These are phyloP conservation scores for Boletus eberwhitei DNA, from an alignment of 768 basidiomycete species.

Conservation along the genomic window DNA sequence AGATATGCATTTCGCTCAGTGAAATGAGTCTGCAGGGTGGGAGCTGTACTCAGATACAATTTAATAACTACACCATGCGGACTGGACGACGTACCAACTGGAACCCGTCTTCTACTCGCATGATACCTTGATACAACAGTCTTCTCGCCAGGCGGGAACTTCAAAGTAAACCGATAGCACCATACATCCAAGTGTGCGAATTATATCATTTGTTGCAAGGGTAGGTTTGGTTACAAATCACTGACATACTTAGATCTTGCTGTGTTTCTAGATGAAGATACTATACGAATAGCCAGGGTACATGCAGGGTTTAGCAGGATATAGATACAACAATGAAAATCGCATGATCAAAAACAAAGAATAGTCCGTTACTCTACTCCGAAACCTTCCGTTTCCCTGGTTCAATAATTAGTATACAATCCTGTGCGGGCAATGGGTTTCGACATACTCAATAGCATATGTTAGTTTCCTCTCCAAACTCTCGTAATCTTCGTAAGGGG, in stretches of 20 bases:
- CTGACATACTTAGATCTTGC: background rate
- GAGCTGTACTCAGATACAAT: background rate
- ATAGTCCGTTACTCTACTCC: conserved; percentile 48
- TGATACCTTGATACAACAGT: conserved; percentile 19
- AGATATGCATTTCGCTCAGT: conserved; percentile 58
- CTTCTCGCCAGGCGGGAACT: background rate
- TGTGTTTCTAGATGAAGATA: background rate
- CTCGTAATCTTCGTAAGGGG: conserved; percentile 86
- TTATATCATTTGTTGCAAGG: conserved; percentile 1
- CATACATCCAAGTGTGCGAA: background rate
- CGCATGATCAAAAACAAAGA: conserved; percentile 3
- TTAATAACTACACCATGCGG: background rate
- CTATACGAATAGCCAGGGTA: background rate
- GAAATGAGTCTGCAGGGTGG: conserved; percentile 43
- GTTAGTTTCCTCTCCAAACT: conserved; percentile 82
- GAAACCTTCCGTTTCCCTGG: conserved; percentile 76
- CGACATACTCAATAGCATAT: conserved; percentile 75
- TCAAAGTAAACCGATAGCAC: background rate
- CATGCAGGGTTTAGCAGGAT: conserved; percentile 3
- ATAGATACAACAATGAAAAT: conserved; percentile 17
- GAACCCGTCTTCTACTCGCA: conserved; percentile 68
- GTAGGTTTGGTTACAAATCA: background rate
- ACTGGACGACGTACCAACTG: conserved; percentile 42
- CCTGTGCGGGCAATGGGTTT: background rate
- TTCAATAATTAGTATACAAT: conserved; percentile 8